Evolutionary conservation across 805 yeast species (phyloP).

Genomic region (Soucietia sequanensis): DNA sequence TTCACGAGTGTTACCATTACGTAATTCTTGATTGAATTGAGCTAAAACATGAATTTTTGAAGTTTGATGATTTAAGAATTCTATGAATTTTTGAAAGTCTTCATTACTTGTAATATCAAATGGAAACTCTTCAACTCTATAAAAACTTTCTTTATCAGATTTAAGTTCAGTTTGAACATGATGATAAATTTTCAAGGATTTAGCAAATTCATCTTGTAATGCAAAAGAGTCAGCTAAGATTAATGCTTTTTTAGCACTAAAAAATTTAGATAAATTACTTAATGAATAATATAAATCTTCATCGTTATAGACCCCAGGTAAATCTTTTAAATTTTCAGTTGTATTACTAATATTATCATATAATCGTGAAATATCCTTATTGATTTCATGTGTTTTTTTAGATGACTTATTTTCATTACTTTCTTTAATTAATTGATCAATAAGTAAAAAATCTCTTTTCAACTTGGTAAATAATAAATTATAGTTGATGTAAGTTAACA

Average conservation of each 20-base stretch:
- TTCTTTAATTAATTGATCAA: conserved; percentile 27
- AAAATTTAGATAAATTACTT: conserved; percentile 47
- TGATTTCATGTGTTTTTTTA: conserved; percentile 22
- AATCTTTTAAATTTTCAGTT: conserved; percentile 60
- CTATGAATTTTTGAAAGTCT: conserved; percentile 23
- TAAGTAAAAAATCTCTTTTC: conserved; percentile 63
- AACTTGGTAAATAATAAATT: conserved; percentile 62
- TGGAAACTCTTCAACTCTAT: conserved; percentile 39
- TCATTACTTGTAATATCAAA: conserved; percentile 40
- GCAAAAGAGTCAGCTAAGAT: conserved; percentile 48
- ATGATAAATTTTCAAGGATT: conserved; percentile 45
- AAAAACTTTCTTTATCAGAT: conserved; percentile 12
- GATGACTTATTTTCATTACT: conserved; percentile 11
- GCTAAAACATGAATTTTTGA: conserved; percentile 45
- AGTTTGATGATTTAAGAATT: conserved; percentile 13
- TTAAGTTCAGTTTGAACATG: conserved; percentile 20
- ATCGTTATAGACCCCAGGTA: conserved; percentile 92
- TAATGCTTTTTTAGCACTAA: conserved; percentile 41
- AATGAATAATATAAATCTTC: conserved; percentile 62
- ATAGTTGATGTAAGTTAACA: conserved; percentile 74
- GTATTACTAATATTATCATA: conserved; percentile 53
- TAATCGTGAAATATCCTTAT: conserved; percentile 48
- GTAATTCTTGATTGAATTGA: conserved; percentile 36
- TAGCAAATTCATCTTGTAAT: conserved; percentile 37
- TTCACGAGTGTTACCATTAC: conserved; percentile 8